Evolutionary conservation across 768 basidiomycete species (phyloP).

Genomic region (Chalciporus piperatus): DNA sequence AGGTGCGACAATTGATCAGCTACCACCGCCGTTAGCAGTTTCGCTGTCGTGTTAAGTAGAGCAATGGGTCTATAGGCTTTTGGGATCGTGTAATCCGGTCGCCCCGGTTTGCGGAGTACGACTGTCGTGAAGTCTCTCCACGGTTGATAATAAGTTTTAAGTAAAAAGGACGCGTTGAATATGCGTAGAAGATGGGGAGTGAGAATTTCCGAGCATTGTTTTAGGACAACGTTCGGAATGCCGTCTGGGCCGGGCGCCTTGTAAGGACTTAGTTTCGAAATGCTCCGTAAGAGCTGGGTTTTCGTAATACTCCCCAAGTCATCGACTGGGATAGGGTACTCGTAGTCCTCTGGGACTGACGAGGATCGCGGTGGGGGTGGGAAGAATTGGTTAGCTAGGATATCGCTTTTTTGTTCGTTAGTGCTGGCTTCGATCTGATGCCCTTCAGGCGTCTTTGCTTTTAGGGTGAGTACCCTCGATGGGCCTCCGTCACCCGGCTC

Average conservation of each 20-base stretch:
- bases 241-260: slow-evolving; percentile 27
- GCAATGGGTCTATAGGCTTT: slow-evolving; percentile 39
- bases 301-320: slow-evolving; percentile 1
- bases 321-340: not conserved
- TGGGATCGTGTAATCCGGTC: slow-evolving; percentile 30
- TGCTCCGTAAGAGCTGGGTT: slow-evolving; percentile 3
- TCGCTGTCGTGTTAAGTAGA: slow-evolving; percentile 32
- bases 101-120: slow-evolving; percentile 36
- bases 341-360: not conserved
- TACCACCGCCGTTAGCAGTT: slow-evolving; percentile 26
- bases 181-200: slow-evolving; percentile 1
- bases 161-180: slow-evolving; percentile 10
- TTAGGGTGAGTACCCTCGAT: not conserved
- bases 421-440: not conserved
- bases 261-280: slow-evolving; percentile 13
- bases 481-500: slow-evolving; percentile 1
- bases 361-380: slow-evolving; percentile 19
- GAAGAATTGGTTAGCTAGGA: slow-evolving; percentile 19
- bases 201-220: slow-evolving; percentile 9
- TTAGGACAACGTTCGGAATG: slow-evolving; percentile 26
- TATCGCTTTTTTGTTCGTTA: slow-evolving; percentile 22
- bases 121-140: slow-evolving; percentile 30
- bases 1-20: slow-evolving; percentile 24
- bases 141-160: slow-evolving; percentile 8
- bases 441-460: no score